Percentiles rank a stretch among this genome's conserved stretches.
These are phyloP conservation scores for Solanum chacoense DNA, from an alignment of 305 asterid species.

Conservation along the genomic window DNA sequence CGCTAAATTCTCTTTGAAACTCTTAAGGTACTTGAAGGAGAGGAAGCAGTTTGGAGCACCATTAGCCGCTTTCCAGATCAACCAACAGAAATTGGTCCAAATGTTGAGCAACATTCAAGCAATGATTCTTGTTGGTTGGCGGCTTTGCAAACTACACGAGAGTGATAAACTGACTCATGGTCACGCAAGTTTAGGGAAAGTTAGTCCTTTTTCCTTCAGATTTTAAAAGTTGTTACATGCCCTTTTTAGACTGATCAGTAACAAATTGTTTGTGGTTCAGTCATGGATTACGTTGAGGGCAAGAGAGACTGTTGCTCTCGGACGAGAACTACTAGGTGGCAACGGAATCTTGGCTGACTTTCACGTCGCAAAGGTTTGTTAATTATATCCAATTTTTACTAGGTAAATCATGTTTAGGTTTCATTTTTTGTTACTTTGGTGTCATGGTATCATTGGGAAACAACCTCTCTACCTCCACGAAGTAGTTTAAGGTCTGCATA, in stretches of 20 bases:
- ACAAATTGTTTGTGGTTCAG: constrained; percentile 19
- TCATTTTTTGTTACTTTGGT: background rate
- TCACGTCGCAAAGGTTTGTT: constrained; percentile 79
- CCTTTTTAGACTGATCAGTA: background rate
- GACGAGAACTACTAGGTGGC: constrained; percentile 97
- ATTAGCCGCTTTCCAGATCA: constrained; percentile 89
- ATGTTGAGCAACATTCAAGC: constrained; percentile 89
- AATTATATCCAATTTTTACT: background rate
- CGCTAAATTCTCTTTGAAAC: background rate
- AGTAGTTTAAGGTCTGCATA: background rate
- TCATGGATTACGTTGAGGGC: constrained; percentile 81
- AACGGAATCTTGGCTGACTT: constrained; percentile 78
- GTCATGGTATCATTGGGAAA: background rate
- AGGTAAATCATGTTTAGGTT: background rate
- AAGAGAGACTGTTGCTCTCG: constrained; percentile 82
- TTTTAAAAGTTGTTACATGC: background rate
- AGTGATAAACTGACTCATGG: constrained; percentile 92
- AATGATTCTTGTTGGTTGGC: constrained; percentile 87
- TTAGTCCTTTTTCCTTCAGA: constrained; percentile 5
- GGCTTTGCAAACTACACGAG: constrained; percentile 92
- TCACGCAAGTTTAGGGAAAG: constrained; percentile 96
- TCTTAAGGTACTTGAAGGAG: constrained; percentile 73
- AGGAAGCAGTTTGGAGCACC: constrained; percentile 97
- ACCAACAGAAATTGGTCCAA: constrained; percentile 77
- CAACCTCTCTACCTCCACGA: background rate